A percentile compares a stretch with the other conserved stretches of the same genome.
Conservation (phyloP, 257 asterid species). For the Sherardia arvensis region DNA sequence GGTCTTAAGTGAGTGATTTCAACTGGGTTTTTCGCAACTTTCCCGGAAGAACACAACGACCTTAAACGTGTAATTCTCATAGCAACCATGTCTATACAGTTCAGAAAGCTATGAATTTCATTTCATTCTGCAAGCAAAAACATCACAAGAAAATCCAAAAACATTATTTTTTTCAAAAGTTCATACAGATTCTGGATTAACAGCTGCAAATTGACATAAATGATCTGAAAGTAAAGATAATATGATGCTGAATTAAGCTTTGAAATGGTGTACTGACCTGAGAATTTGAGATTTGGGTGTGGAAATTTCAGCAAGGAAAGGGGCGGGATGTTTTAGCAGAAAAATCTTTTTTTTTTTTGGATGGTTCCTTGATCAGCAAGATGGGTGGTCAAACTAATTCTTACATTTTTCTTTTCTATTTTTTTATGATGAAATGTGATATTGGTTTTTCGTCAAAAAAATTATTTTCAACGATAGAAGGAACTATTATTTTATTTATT, state of each 20-base stretch:
- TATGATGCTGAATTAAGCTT: background rate
- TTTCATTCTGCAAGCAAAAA: slow-evolving; percentile 2
- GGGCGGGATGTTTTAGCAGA: background rate
- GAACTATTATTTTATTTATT: too few relatives aligned
- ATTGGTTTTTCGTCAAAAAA: too few relatives aligned
- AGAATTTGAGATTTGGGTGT: background rate
- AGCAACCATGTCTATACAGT: slow-evolving; percentile 15
- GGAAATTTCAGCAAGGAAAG: background rate
- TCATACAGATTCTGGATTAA: background rate
- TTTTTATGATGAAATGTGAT: too few relatives aligned
- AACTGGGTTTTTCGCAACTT: slow-evolving; percentile 5
- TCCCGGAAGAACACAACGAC: slow-evolving; percentile 12
- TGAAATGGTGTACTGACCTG: background rate
- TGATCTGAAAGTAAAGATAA: background rate
- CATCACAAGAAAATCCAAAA: background rate
- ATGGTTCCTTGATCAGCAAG: background rate
- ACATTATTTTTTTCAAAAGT: background rate
- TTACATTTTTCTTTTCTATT: background rate
- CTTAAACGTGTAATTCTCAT: slow-evolving; percentile 13
- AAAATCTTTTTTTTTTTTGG: background rate
- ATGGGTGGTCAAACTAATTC: background rate
- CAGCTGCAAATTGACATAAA: background rate
- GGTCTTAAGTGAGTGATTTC: slow-evolving; percentile 17
- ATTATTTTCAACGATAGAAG: too few relatives aligned
- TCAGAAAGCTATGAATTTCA: background rate